These are phyloP conservation scores for Salix viminalis DNA, from an alignment of 345 rosid species.

Conservation along the genomic window DNA sequence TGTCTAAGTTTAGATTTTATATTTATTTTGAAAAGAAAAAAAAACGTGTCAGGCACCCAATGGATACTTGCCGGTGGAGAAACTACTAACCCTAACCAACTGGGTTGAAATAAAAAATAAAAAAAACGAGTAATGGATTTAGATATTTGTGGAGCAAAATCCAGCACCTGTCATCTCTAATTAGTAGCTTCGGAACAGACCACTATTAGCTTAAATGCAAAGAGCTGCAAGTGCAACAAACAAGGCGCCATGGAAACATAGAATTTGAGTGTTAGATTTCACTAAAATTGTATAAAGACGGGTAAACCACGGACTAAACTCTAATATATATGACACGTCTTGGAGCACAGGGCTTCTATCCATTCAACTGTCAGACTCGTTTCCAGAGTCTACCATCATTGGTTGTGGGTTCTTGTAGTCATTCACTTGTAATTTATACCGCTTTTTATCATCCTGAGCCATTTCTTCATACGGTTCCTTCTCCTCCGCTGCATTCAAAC, in stretches of 20 bases:
- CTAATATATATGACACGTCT: background rate
- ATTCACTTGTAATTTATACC: slow-evolving; percentile 60
- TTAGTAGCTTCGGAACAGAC: no score
- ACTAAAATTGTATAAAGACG: background rate
- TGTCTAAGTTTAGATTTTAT: no score
- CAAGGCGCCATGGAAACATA: background rate
- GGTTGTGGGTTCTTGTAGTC: slow-evolving; percentile 76
- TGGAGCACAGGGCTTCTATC: background rate
- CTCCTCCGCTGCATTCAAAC: slow-evolving; percentile 44
- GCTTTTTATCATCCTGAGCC: slow-evolving; percentile 70
- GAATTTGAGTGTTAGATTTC: background rate
- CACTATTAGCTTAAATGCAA: no score
- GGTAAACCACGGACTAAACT: background rate
- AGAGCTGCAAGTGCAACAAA: no score
- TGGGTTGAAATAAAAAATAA: no score
- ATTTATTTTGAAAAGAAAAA: no score
- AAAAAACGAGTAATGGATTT: no score
- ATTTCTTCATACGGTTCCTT: slow-evolving; percentile 73
- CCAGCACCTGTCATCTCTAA: no score
- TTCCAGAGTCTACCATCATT: slow-evolving; percentile 55
- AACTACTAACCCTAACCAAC: no score
- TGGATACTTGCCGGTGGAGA: no score
- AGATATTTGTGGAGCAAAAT: no score
- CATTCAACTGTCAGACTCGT: slow-evolving; percentile 21
- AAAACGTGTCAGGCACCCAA: no score